phyloP scores from a whole-genome alignment of 768 basidiomycete species.

The Kwoniella sp. region DNA sequence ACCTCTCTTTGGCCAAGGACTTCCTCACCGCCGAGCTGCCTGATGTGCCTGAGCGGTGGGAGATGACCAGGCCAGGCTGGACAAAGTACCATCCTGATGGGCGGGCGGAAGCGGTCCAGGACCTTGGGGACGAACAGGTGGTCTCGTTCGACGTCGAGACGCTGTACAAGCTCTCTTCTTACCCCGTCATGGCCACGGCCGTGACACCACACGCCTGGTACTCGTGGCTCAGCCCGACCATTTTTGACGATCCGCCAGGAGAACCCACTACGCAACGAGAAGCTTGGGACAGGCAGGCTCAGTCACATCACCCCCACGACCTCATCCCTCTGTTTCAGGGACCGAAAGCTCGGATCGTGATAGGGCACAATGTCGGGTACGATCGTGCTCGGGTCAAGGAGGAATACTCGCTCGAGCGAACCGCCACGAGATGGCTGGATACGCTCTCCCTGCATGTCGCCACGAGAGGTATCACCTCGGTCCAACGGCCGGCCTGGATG shows the following conservation, averaged over 20 bases:
- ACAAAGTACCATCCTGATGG: conserved; percentile 81
- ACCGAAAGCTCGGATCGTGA: conserved; percentile 56
- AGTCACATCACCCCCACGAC: conserved; percentile 27
- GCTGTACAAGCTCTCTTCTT: conserved; percentile 66
- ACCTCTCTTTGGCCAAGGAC: conserved; percentile 63
- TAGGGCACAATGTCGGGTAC: conserved; percentile 94
- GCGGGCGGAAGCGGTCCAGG: conserved; percentile 66
- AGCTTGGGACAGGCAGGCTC: conserved; percentile 27
- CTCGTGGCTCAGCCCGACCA: conserved; percentile 78
- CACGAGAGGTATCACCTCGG: conserved; percentile 86
- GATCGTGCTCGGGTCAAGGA: conserved; percentile 77
- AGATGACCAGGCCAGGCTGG: conserved; percentile 68
- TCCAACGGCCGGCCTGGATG: conserved; percentile 90
- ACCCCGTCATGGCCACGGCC: conserved; percentile 83
- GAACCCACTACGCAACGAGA: background rate
- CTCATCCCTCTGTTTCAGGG: conserved; percentile 40
- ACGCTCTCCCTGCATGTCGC: conserved; percentile 94
- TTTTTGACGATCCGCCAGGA: conserved; percentile 33
- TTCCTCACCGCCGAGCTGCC: conserved; percentile 60
- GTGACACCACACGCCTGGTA: conserved; percentile 84
- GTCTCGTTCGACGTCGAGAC: conserved; percentile 93
- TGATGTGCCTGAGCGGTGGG: conserved; percentile 59
- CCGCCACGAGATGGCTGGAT: conserved; percentile 77
- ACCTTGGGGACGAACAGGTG: conserved; percentile 58
- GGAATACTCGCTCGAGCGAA: conserved; percentile 70